Base-by-base conservation (phyloP, 225 moss, liverwort and hornwort genomes). In the Anthoceros angustus region DNA sequence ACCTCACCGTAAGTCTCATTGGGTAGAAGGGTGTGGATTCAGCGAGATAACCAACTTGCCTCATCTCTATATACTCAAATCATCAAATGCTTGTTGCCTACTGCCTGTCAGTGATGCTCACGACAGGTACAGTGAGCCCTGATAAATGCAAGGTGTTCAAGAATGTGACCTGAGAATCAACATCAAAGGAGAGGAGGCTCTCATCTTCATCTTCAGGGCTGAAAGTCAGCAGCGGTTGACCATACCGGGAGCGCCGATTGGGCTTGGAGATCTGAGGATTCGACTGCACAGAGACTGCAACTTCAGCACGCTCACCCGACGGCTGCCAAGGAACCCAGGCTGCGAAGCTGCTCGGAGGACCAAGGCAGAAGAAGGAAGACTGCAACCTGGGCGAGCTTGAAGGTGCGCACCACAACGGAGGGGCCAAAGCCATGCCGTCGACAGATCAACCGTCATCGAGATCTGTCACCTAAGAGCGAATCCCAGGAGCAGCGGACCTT, bases 251-350 rank as follows among this genome's bases (percentile, higher is more conserved):
- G 6, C 55, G 55, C 23, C 55, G 55, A 23, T 18, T 55, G 55
- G 55, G 55, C 55, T 55, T 55, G 16, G 55, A 55, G 23, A 55
- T 55, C n/a, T 55, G 55, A 55, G 55, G n/a, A 55, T 55, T 55
- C 1, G 55, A 55, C 55, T 15, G 55, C 23, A 55, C 55, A 15
- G 55, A 55, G 7, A 23, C 16, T 15, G 16, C 55, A 20, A 20
- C 12, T 15, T 55, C 55, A 55, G 10, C 55, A 20, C 4, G 55
- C 55, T 55, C 55, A 8, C 8, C 6, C 10, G 55, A 32, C 32
- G 32, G 4, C 32, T 4, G 55, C 55, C 55, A 55, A 55, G 55
- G 23, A 55, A 12, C 5, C 55, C 55, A 20, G 23, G 55, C 55
- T 55, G 6, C 55, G 23, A 55, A 18, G 7, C 23, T 18, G 55